A percentile compares a stretch with the other conserved stretches of the same genome.
These are phyloP conservation scores for Globisporangium yorkense DNA, from an alignment of 352 stramenopile species.

Conservation along the genomic window DNA sequence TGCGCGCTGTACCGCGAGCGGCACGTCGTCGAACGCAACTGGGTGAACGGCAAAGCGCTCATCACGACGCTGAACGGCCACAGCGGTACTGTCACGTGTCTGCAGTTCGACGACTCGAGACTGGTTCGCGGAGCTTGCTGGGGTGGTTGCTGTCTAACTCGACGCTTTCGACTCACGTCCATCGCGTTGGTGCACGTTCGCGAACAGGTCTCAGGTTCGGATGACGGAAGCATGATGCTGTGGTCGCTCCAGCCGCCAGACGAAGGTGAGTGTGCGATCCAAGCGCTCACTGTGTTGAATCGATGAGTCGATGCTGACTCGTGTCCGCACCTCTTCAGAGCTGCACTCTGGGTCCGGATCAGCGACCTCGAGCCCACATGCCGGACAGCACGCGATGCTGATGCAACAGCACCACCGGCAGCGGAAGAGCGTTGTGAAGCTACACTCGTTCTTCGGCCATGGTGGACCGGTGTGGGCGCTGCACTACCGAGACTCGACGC, in stretches of 20 bases:
- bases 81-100: constrained; percentile 22
- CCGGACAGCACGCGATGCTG: neutral
- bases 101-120: constrained; percentile 17
- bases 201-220: constrained; percentile 20
- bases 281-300: no score
- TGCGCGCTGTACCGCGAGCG: constrained; percentile 16
- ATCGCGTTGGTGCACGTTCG: neutral
- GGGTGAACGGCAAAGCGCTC: constrained; percentile 14
- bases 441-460: constrained; percentile 27
- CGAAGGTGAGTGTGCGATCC: constrained; percentile 5
- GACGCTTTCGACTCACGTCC: no score
- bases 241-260: constrained; percentile 18
- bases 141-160: no score
- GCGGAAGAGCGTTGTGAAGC: constrained; percentile 18
- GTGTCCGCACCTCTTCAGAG: neutral
- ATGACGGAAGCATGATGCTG: constrained; percentile 30
- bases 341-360: neutral
- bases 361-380: neutral
- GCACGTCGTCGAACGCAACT: constrained; percentile 21
- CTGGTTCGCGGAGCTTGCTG: constrained; percentile 7
- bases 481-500: constrained; percentile 14
- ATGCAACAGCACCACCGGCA: constrained; percentile 29
- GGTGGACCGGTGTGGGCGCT: constrained; percentile 23
- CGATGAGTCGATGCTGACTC: neutral
- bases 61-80: constrained; percentile 25